Evolutionary conservation across 179 eudicot genomes (phyloP).

Genomic region (Beta corolliflora): DNA sequence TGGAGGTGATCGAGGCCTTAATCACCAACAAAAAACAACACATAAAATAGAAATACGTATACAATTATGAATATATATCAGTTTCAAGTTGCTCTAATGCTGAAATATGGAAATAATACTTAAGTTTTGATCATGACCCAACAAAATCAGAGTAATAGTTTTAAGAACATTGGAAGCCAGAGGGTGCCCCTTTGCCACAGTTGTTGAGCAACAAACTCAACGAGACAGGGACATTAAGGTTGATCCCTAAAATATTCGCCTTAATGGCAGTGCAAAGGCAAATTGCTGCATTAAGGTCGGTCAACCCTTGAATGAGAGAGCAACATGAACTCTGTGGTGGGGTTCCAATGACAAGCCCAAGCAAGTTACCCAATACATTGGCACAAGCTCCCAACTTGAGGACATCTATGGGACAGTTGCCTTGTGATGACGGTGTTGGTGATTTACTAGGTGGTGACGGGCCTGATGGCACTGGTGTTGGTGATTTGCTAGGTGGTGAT

Average conservation of each 20-base stretch:
- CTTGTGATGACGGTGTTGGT: slow-evolving; percentile 13
- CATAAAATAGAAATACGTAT: neutral
- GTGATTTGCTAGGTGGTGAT: no score
- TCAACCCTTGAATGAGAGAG: slow-evolving; percentile 55
- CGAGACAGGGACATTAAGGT: slow-evolving; percentile 55
- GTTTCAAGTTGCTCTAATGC: neutral
- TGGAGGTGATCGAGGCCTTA: neutral
- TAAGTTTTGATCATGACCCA: neutral
- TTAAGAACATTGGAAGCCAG: slow-evolving; percentile 51
- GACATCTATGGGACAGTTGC: slow-evolving; percentile 54
- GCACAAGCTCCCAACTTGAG: slow-evolving; percentile 62
- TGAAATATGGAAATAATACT: neutral
- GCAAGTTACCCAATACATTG: slow-evolving; percentile 42
- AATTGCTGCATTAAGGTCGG: slow-evolving; percentile 66
- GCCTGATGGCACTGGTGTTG: no score
- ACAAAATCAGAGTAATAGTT: neutral
- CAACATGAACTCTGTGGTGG: slow-evolving; percentile 64
- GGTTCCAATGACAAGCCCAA: slow-evolving; percentile 42
- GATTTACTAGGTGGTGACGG: neutral
- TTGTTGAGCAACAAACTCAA: slow-evolving; percentile 58
- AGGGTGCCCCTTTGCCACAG: slow-evolving; percentile 49
- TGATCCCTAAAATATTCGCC: slow-evolving; percentile 59
- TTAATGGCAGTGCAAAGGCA: slow-evolving; percentile 81
- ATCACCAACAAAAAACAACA: neutral
- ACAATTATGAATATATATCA: neutral